A percentile compares a stretch with the other conserved stretches of the same genome.
Evolutionary conservation across 805 yeast genomes (phyloP).

Genomic region (Candida multigemmis): DNA sequence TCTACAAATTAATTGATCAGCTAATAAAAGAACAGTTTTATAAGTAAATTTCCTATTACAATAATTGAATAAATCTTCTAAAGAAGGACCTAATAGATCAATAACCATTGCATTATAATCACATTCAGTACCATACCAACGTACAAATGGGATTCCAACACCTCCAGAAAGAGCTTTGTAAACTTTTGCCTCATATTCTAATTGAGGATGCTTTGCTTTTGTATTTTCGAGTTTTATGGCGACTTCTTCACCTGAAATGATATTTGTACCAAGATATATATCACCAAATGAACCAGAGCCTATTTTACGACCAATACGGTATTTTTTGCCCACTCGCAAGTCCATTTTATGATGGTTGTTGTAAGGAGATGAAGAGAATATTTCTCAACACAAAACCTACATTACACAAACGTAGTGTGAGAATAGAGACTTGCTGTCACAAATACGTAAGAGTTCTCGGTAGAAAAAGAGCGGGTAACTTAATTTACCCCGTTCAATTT

Average conservation of each 20-base stretch:
- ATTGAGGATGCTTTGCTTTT: conserved; percentile 90
- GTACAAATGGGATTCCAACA: conserved; percentile 91
- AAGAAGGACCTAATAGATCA: conserved; percentile 88
- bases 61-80: conserved; percentile 92
- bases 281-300: conserved; percentile 98
- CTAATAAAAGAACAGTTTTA: conserved; percentile 86
- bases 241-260: conserved; percentile 94
- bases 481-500: too few relatives aligned
- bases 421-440: too few relatives aligned
- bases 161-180: conserved; percentile 94
- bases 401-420: too few relatives aligned
- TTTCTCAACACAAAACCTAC: too few relatives aligned
- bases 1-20: conserved; percentile 90
- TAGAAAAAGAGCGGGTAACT: too few relatives aligned
- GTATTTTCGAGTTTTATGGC: conserved; percentile 91
- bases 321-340: conserved; percentile 70
- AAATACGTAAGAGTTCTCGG: too few relatives aligned
- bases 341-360: conserved; percentile 13
- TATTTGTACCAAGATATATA: conserved; percentile 85
- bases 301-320: conserved; percentile 87
- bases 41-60: conserved; percentile 90
- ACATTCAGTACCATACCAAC: conserved; percentile 94
- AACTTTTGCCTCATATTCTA: conserved; percentile 94
- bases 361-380: too few relatives aligned
- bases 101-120: conserved; percentile 96